Evolutionary conservation across 768 basidiomycete species (phyloP).

Genomic region (Trametes gibbosa): DNA sequence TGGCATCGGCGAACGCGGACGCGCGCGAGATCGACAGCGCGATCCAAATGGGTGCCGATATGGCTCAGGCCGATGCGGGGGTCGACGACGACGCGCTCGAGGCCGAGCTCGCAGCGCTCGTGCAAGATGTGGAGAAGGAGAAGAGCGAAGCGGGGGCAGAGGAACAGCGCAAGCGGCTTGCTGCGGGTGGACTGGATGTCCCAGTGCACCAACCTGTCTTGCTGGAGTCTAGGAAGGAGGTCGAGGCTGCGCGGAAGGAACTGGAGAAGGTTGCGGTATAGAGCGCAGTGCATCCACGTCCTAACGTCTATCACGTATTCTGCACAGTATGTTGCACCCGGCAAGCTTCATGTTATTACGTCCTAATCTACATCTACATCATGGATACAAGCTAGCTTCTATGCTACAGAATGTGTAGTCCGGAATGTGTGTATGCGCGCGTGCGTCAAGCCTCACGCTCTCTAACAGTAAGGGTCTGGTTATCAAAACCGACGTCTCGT

Average conservation of each 20-base stretch:
- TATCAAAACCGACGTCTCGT: background rate
- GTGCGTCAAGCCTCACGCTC: background rate
- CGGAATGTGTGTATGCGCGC: background rate
- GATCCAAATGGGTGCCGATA: conserved; percentile 64
- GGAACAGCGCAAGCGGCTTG: conserved; percentile 12
- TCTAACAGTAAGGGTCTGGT: background rate
- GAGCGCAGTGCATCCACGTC: background rate
- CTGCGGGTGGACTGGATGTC: background rate
- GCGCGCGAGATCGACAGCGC: conserved; percentile 81
- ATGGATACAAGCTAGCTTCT: conserved; percentile 1
- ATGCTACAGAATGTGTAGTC: conserved; percentile 4
- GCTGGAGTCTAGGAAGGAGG: background rate
- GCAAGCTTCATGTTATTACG: conserved; percentile 1
- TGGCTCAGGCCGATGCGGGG: conserved; percentile 46
- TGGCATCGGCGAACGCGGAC: conserved; percentile 80
- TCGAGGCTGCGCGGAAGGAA: background rate
- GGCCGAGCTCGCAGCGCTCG: conserved; percentile 61
- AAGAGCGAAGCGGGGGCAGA: conserved; percentile 15
- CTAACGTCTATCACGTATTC: background rate
- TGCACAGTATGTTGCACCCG: background rate
- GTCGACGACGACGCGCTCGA: conserved; percentile 58
- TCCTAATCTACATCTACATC: conserved; percentile 7
- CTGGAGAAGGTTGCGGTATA: conserved; percentile 4
- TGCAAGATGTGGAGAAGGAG: conserved; percentile 42
- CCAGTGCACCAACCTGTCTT: conserved; percentile 8